Evolutionary conservation across 2,329 filamentous ascomycete species (phyloP).

Genomic region (Epichloe gansuensis): DNA sequence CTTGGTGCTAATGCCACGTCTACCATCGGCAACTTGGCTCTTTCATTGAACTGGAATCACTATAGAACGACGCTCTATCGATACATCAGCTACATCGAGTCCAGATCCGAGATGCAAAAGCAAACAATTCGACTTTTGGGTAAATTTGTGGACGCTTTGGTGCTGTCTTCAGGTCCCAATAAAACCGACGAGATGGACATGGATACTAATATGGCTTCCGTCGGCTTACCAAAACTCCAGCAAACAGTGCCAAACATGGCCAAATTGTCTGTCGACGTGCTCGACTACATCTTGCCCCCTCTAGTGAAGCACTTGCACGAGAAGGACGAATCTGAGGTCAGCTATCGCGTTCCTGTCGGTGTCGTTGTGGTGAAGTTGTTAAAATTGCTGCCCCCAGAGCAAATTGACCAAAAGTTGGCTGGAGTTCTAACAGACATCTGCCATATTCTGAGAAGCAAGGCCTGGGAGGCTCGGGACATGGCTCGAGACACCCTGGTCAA

Average conservation of each 20-base stretch:
- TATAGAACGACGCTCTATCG: slow-evolving; percentile 74
- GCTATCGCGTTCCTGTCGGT: slow-evolving; percentile 79
- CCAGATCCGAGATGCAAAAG: slow-evolving; percentile 74
- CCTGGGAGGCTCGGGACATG: slow-evolving; percentile 81
- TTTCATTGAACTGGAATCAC: slow-evolving; percentile 77
- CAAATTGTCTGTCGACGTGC: slow-evolving; percentile 60
- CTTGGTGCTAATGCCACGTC: slow-evolving; percentile 76
- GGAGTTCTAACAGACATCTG: slow-evolving; percentile 83
- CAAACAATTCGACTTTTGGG: slow-evolving; percentile 72
- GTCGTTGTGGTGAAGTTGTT: slow-evolving; percentile 81
- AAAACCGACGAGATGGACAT: slow-evolving; percentile 30
- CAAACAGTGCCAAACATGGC: slow-evolving; percentile 51
- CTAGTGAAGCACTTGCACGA: slow-evolving; percentile 79
- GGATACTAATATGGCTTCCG: slow-evolving; percentile 17
- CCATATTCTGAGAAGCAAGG: slow-evolving; percentile 80
- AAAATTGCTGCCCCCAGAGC: slow-evolving; percentile 59
- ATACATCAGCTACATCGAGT: slow-evolving; percentile 70
- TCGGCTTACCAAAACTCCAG: slow-evolving; percentile 35
- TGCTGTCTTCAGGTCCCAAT: slow-evolving; percentile 35
- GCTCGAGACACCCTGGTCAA: slow-evolving; percentile 78
- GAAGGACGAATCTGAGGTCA: slow-evolving; percentile 90
- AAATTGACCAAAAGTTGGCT: slow-evolving; percentile 63
- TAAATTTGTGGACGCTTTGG: slow-evolving; percentile 66
- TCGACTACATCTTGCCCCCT: slow-evolving; percentile 62
- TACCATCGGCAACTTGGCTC: slow-evolving; percentile 61